Evolutionary conservation across 1,284 basidiomycete species (phyloP), one percentile per base, ranked within the genome.

Genomic region (Naganishia liquefaciens): DNA sequence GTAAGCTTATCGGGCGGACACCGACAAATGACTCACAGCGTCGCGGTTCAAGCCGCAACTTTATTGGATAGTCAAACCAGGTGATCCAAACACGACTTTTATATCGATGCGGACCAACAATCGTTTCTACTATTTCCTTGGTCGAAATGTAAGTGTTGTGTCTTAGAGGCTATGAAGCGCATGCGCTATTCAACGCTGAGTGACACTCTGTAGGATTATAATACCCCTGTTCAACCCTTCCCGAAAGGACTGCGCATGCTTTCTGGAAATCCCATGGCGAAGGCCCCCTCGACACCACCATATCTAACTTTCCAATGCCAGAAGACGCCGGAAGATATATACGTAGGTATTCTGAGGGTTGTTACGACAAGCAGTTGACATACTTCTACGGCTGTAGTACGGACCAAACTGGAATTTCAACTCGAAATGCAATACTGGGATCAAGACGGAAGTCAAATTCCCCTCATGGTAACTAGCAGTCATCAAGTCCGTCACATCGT

Each of bases 241-340:
- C 77, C 77, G 0, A 68, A 70, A 19, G 77, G 77, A 23, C 65
- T 78, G 30, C 71, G 74, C 11, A 77, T 79, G 71, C 68, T 79
- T 47, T 64, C 70, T 3, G 77, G 77, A 9, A 62, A 58, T 2
- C 68, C 74, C 10, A 69, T 66, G 33, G 63, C 68, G 63, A 74
- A 74, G 67, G 40, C 21, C 15, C 39, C 40, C 13, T 37, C 13
- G 13, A n/a, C 39, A 9, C 53, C 52, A 27, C 53, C 28, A 33
- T 52, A 54, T 21, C 28, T 42, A 0, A 33, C 60, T 11, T 44
- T 39, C 23, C 51, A 53, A n/a, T 53, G 51, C 28, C 51, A 53
- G 28, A 53, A 33, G 37, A 53, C 51, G 6, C 30, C 51, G 0
- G 30, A 39, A 0, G 51, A 47, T 50, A 27, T 42, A 5, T 28